Conservation (phyloP, 2,329 filamentous ascomycete genomes). For the Fusarium solani-melongenae region DNA sequence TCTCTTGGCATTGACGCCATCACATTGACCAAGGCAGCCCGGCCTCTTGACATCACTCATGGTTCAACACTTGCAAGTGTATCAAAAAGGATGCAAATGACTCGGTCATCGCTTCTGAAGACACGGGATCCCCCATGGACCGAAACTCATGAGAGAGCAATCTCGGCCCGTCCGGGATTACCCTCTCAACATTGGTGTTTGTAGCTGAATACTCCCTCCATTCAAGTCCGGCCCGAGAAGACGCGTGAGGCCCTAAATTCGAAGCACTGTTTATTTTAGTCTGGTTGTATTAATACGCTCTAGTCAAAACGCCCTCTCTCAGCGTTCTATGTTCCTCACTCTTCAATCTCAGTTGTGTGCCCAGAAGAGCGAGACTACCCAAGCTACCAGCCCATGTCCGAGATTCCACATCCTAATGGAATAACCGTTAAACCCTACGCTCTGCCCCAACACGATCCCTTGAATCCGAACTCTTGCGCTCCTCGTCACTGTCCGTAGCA, state of each 20-base stretch:
- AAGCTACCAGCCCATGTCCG: not conserved
- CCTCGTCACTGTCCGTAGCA: not conserved
- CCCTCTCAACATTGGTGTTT: not conserved
- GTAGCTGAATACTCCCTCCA: too few species aligned
- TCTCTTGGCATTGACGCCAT: not conserved
- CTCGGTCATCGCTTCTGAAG: not conserved
- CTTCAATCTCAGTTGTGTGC: not conserved
- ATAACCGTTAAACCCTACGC: not conserved
- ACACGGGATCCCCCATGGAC: not conserved
- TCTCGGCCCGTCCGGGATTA: not conserved
- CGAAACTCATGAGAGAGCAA: not conserved
- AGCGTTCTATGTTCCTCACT: not conserved
- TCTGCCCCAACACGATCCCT: too few species aligned
- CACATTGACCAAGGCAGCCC: not conserved
- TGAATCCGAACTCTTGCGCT: not conserved
- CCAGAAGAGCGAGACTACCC: not conserved
- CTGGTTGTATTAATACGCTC: not conserved
- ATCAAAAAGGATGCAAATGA: not conserved
- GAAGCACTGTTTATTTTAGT: not conserved
- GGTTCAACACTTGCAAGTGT: conserved; percentile 8
- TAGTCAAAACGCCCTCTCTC: not conserved
- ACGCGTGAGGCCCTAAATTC: not conserved
- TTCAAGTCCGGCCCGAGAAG: not conserved
- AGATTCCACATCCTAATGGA: not conserved
- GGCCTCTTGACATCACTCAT: conserved; percentile 13